Base-by-base conservation (phyloP, 2,329 filamentous ascomycete species). In the Ustilaginoidea virens region DNA sequence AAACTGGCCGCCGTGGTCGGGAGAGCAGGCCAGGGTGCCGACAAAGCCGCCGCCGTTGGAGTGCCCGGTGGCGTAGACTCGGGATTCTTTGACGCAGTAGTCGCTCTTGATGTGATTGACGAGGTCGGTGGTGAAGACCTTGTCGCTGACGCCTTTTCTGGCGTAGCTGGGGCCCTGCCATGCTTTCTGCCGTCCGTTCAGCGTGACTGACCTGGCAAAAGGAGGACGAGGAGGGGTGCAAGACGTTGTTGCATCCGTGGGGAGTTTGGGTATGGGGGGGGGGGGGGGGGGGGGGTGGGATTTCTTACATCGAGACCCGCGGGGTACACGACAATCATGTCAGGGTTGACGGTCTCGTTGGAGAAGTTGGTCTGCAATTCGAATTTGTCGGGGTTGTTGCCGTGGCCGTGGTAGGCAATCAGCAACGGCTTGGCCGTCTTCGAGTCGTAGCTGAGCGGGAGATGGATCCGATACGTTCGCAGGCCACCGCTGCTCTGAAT, bases 41-140 rank as follows among this genome's bases (percentile, higher is more conserved):
- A 55, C 43, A 34, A 63, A 58, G 8, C 60, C 59, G 14, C 52
- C 59, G 13, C 60, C 60, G 35, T 61, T 60, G 15, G 58, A 61
- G 29, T 48, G 43, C 9, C 60, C 60, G 4, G 48, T 45, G n/a
- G 53, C 60, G 36, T 56, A 63, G 5, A 63, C 42, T 4, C 51
- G 49, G n/a, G 40, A 37, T 6, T 43, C 44, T 32, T 62, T 57
- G 25, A 63, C 41, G 37, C 53, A 59, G 25, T 55, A 52, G 15
- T 39, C 44, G 1, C 33, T 27, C 27, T 55, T 47, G 16, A 63
- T 36, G 12, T 55, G 42, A 18, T 45, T 39, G 7, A 66, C 42
- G 6, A 67, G 46, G 28, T 61, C 58, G 1, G 39, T 43, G 3
- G 59, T 53, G 41, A 65, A 66, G 14, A 48, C 42, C 15, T 59